These are phyloP conservation scores for Fusarium sp. DNA, from an alignment of 2,329 filamentous ascomycete species.

Conservation along the genomic window DNA sequence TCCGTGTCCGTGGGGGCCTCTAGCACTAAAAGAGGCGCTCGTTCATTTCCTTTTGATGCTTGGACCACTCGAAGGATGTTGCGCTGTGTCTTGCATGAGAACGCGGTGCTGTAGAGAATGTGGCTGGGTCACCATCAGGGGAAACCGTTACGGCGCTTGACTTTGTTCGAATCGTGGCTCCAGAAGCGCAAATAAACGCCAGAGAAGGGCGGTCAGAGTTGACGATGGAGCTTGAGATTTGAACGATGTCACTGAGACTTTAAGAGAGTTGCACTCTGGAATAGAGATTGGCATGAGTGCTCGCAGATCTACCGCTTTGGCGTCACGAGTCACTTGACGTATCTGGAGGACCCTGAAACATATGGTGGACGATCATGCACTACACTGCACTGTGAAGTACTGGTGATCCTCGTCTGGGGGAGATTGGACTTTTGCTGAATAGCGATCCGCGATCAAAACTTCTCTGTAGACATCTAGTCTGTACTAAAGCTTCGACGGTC, in stretches of 20 bases:
- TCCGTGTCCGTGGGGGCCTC: slow-evolving; percentile 20
- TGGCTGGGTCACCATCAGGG: slow-evolving; percentile 9
- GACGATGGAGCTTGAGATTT: neutral
- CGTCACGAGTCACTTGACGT: neutral
- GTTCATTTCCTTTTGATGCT: slow-evolving; percentile 28
- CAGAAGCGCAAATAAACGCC: slow-evolving; percentile 4
- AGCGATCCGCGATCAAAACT: slow-evolving; percentile 18
- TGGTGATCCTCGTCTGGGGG: slow-evolving; percentile 32
- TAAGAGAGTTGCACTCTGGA: neutral
- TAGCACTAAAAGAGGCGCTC: slow-evolving; percentile 13
- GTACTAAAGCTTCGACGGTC: neutral
- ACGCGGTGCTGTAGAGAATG: neutral
- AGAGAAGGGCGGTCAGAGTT: neutral
- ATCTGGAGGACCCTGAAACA: slow-evolving; percentile 1
- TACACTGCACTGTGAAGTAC: slow-evolving; percentile 26
- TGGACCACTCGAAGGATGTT: slow-evolving; percentile 12
- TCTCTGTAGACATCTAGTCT: neutral
- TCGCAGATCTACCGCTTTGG: neutral
- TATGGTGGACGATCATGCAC: neutral
- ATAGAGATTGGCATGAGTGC: slow-evolving; percentile 1
- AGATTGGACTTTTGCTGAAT: slow-evolving; percentile 12
- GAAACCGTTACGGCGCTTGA: neutral
- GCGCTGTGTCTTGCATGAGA: slow-evolving; percentile 8
- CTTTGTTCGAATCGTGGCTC: neutral
- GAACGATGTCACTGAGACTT: slow-evolving; percentile 1